phyloP scores from a whole-genome alignment of 2,329 filamentous ascomycete species.

The Sporothrix mexicana region DNA sequence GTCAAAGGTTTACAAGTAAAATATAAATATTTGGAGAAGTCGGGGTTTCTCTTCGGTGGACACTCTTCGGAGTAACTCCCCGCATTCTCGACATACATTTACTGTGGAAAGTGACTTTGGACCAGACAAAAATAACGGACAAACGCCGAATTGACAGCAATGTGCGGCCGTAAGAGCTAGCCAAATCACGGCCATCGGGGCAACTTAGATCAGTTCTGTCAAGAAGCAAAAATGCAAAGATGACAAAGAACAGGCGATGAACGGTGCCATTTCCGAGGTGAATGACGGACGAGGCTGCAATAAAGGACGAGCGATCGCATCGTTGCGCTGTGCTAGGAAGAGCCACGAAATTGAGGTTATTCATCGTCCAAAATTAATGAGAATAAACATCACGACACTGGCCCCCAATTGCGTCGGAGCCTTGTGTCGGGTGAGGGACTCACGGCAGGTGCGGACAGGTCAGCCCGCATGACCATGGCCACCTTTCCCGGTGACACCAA shows the following conservation, averaged over 20 bases:
- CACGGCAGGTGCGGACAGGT: conserved; percentile 7
- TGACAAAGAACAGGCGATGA: neutral
- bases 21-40: neutral
- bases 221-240: neutral
- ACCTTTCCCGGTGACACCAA: neutral
- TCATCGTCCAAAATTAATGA: neutral
- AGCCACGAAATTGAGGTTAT: neutral
- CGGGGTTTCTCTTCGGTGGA: conserved; percentile 4
- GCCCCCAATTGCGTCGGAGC: neutral
- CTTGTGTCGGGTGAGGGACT: neutral
- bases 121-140: neutral
- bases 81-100: neutral
- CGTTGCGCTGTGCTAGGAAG: neutral
- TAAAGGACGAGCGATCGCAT: conserved; percentile 1
- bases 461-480: conserved; percentile 10
- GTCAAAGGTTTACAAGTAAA: neutral
- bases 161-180: neutral
- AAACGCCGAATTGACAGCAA: neutral
- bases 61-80: conserved; percentile 5
- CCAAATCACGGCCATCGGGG: neutral
- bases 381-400: neutral
- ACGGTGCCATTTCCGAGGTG: neutral
- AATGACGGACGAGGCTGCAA: neutral
- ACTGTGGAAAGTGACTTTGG: too few species aligned
- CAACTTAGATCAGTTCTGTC: neutral